Conservation (phyloP, 805 yeast genomes). For the Tetrapisispora pingtungensis region DNA sequence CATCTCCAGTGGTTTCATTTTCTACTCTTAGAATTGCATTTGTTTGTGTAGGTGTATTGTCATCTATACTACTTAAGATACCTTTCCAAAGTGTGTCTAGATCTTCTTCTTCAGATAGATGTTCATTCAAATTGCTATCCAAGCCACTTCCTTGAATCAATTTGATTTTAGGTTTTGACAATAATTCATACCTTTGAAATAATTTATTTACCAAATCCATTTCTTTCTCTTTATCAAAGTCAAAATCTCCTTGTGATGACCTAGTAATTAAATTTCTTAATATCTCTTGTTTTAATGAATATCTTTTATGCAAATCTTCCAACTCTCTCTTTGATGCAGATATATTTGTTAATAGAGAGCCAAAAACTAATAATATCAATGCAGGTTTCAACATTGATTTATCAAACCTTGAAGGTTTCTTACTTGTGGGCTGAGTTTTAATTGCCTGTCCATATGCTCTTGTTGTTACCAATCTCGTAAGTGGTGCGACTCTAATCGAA, state of each 20-base stretch:
- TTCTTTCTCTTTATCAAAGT: slow-evolving; percentile 35
- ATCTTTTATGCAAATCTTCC: slow-evolving; percentile 33
- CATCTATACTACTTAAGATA: slow-evolving; percentile 16
- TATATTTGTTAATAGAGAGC: slow-evolving; percentile 39
- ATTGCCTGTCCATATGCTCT: not conserved
- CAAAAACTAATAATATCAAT: slow-evolving; percentile 35
- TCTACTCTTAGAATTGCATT: not conserved
- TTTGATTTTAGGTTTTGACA: not conserved
- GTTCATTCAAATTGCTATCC: too few relatives aligned
- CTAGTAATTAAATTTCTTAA: slow-evolving; percentile 33
- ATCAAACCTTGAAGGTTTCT: slow-evolving; percentile 21
- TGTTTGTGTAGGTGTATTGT: not conserved
- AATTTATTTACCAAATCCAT: slow-evolving; percentile 30
- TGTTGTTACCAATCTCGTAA: not conserved
- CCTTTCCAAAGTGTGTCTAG: slow-evolving; percentile 24
- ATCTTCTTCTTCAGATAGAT: slow-evolving; percentile 13
- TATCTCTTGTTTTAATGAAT: slow-evolving; percentile 30
- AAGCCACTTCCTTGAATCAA: too few relatives aligned
- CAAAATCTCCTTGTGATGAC: slow-evolving; percentile 30
- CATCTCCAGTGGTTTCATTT: slow-evolving; percentile 4
- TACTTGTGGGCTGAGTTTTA: not conserved
- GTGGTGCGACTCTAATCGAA: too few relatives aligned
- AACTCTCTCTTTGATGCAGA: slow-evolving; percentile 33
- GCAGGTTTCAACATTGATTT: slow-evolving; percentile 32
- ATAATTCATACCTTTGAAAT: slow-evolving; percentile 12